These are phyloP conservation scores for Trichocladium uniseriatum DNA, from an alignment of 495 filamentous ascomycete species.

Conservation along the genomic window DNA sequence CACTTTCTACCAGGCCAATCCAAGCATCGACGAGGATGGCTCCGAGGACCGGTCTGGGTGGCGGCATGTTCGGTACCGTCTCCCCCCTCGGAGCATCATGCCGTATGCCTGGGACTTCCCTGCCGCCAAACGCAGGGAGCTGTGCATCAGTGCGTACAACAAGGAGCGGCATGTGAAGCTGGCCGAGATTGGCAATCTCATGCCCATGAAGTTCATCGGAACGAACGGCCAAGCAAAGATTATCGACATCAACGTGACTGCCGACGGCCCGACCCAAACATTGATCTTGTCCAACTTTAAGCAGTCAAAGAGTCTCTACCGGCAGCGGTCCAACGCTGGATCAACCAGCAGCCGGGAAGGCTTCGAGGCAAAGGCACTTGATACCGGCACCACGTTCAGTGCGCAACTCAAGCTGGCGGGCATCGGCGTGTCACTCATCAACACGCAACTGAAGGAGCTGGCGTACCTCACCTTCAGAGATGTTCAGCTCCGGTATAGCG, in stretches of 20 bases:
- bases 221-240: slow-evolving; percentile 62
- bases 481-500: slow-evolving; percentile 80
- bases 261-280: slow-evolving; percentile 90
- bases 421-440: slow-evolving; percentile 88
- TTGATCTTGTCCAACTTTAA: slow-evolving; percentile 92
- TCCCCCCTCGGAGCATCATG: slow-evolving; percentile 95
- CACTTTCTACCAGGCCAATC: slow-evolving; percentile 80
- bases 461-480: slow-evolving; percentile 92
- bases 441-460: slow-evolving; percentile 81
- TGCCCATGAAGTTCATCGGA: slow-evolving; percentile 68
- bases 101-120: slow-evolving; percentile 99
- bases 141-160: slow-evolving; percentile 67
- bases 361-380: slow-evolving; percentile 88
- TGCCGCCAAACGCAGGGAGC: slow-evolving; percentile 88
- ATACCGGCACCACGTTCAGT: slow-evolving; percentile 78
- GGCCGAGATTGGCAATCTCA: slow-evolving; percentile 88
- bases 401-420: slow-evolving; percentile 81
- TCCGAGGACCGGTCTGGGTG: slow-evolving; percentile 75
- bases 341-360: slow-evolving; percentile 47
- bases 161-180: slow-evolving; percentile 86
- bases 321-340: slow-evolving; percentile 61
- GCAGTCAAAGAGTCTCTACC: slow-evolving; percentile 86
- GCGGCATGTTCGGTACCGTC: slow-evolving; percentile 84
- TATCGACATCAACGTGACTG: slow-evolving; percentile 91
- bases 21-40: slow-evolving; percentile 67